Base-by-base conservation (phyloP, 2,329 filamentous ascomycete species). In the Curvularia eragrostidis region DNA sequence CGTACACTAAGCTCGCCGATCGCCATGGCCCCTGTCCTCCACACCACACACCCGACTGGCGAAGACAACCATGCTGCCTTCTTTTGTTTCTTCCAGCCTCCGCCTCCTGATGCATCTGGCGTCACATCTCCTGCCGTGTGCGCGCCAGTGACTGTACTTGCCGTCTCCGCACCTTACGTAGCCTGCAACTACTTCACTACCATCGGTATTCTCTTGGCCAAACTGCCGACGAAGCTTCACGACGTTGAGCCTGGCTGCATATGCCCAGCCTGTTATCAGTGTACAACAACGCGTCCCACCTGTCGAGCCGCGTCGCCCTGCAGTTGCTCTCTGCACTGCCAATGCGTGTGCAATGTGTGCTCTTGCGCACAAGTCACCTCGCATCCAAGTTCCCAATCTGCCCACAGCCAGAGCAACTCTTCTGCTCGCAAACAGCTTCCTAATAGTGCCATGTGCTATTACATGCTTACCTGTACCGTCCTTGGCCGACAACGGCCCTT, bases 401-500 rank as follows among this genome's bases (percentile, higher is more conserved):
- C 26, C n/a, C 42, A 18, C 24, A 2, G 18, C n/a, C 13, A 30
- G 15, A 28, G n/a, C 15, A 1, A 18, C 5, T 5, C 38, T 21
- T 18, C 21, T 55, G 28, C 3, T 36, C 32, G 36, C 32, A 18
- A 52, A 13, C 21, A 46, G n/a, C 24, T n/a, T 18, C 24, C 23
- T 12, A 10, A 46, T n/a, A n/a, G n/a, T n/a, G n/a, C n/a, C n/a
- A 39, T 3, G 5, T 36, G 34, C n/a, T 36, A 5, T 41, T 36
- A 5, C 23, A 3, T 42, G 21, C 21, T 42, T 21, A 13, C 43
- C 15, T 28, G 32, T 46, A 19, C 19, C 19, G 9, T 12, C 12
- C 15, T 15, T 18, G 26, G 24, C 53, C 32, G 41, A 39, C 6
- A 30, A 52, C 26, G 53, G 48, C 32, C 53, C 48, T 56, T 39